Evolutionary conservation across 257 asterid genomes (phyloP).

Genomic region (Capsicum baccatum): DNA sequence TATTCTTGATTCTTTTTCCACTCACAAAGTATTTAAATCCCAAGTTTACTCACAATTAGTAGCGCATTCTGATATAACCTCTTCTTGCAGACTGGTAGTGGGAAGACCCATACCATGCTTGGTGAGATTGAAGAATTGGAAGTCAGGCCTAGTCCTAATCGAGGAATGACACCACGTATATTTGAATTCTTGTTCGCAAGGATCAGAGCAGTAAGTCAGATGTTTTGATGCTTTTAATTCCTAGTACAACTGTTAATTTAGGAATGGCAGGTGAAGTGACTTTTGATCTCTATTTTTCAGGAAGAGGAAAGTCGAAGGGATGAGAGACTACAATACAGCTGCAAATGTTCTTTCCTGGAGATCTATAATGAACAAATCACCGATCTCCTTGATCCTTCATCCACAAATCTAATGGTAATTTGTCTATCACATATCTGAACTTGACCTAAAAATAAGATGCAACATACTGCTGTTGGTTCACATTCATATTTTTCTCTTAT

Average conservation of each 20-base stretch:
- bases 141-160: constrained; percentile 74
- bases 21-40: constrained; percentile 7
- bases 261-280: constrained; percentile 27
- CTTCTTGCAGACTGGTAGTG: constrained; percentile 89
- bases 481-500: constrained; percentile 30
- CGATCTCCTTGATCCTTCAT: constrained; percentile 96
- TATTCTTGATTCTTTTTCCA: not conserved
- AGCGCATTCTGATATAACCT: constrained; percentile 22
- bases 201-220: constrained; percentile 78
- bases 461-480: constrained; percentile 30
- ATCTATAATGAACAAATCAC: constrained; percentile 92
- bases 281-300: constrained; percentile 42
- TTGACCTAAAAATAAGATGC: constrained; percentile 26
- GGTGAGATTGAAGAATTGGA: constrained; percentile 86
- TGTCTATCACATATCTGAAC: constrained; percentile 27
- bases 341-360: constrained; percentile 97
- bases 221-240: constrained; percentile 29
- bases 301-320: constrained; percentile 93
- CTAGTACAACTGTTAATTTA: constrained; percentile 26
- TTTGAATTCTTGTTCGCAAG: constrained; percentile 97
- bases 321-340: constrained; percentile 70
- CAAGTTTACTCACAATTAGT: constrained; percentile 26
- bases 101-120: constrained; percentile 97
- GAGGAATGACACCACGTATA: constrained; percentile 98
- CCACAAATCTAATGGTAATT: constrained; percentile 88